A percentile compares a stretch with the other conserved stretches of the same genome.
Evolutionary conservation across 805 yeast genomes (phyloP).

Genomic region (Nakazawaea populi): DNA sequence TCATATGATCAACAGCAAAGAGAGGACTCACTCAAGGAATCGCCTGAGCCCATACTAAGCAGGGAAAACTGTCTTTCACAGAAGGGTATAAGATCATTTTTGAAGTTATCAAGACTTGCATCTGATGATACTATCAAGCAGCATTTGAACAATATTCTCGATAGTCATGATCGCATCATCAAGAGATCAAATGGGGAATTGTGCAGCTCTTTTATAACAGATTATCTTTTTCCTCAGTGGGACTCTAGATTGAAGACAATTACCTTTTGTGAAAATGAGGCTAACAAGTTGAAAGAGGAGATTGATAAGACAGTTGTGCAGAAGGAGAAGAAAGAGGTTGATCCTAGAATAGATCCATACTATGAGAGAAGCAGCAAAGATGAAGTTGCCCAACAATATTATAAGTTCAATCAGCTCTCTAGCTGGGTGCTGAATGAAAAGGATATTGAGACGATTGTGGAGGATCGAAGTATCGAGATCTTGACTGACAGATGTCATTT

Average conservation of each 20-base stretch:
- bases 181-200: constrained; percentile 1
- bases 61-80: constrained; percentile 27
- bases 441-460: constrained; percentile 34
- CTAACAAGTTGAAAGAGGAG: constrained; percentile 23
- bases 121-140: constrained; percentile 43
- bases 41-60: constrained; percentile 20
- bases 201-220: constrained; percentile 30
- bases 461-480: constrained; percentile 26
- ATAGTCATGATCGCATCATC: constrained; percentile 19
- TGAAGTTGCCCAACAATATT: constrained; percentile 22
- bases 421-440: constrained; percentile 34
- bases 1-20: not conserved
- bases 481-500: constrained; percentile 29
- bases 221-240: constrained; percentile 43
- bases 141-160: constrained; percentile 32
- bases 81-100: constrained; percentile 29
- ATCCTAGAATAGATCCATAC: constrained; percentile 43
- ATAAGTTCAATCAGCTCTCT: constrained; percentile 21
- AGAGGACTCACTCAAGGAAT: constrained; percentile 15
- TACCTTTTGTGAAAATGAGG: constrained; percentile 33
- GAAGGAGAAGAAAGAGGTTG: constrained; percentile 18
- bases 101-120: constrained; percentile 27
- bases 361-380: constrained; percentile 33
- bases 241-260: constrained; percentile 31
- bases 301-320: constrained; percentile 16